Base-by-base conservation (phyloP, 1,139 yeast species). In the Taphrina wiesneri region DNA sequence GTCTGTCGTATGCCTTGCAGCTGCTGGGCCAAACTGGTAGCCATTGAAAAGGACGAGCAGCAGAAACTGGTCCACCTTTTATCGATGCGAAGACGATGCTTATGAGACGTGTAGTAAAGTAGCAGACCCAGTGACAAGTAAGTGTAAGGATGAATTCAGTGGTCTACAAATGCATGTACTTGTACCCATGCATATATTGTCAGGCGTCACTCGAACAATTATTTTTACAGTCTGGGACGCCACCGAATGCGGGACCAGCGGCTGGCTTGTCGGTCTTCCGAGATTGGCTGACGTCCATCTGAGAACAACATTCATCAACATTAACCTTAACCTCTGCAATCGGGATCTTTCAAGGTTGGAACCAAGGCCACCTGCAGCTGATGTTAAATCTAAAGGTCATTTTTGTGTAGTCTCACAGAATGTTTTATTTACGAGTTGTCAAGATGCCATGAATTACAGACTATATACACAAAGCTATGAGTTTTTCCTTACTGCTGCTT, bases 21-120 rank as follows among this genome's bases (percentile, higher is more conserved):
- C 82, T 92, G 98, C 69, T 85, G 85, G 49, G 93, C 88, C 78
- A 92, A 84, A 59, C 91, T 85, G 28, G 80, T 75, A 76, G 68
- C 67, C 68, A 64, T 67, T 7, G 17, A n/a, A n/a, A n/a, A n/a
- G 11, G 1, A 13, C 13, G 5, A 39, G 5, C 19, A 6, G 34
- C 11, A 11, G 34, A 30, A 30, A 30, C 34, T 6, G 11, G 9
- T 30, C 34, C 34, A 11, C n/a, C n/a, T n/a, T n/a, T n/a, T n/a
- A n/a, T n/a, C n/a, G n/a, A n/a, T n/a, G n/a, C n/a, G n/a, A n/a
- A n/a, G n/a, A n/a, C n/a, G n/a, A n/a, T n/a, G n/a, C n/a, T n/a
- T n/a, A n/a, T n/a, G n/a, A n/a, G n/a, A n/a, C n/a, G n/a, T n/a
- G n/a, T n/a, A n/a, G n/a, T n/a, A n/a, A n/a, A n/a, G n/a, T n/a